Evolutionary conservation across 805 yeast genomes (phyloP), one percentile per base, ranked within the genome.

Genomic region (Yueomyces sp.): DNA sequence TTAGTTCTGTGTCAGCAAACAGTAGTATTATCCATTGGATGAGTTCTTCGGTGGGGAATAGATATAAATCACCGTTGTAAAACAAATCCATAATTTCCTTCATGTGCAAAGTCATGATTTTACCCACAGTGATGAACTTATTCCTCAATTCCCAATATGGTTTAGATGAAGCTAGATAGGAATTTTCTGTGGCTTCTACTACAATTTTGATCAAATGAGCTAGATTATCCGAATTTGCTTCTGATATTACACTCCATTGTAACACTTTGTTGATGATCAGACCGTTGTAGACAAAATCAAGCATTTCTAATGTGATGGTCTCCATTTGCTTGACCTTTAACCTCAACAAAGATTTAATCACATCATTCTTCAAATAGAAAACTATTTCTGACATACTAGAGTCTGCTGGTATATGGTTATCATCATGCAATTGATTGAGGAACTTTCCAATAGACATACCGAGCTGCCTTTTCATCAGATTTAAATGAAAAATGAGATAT

Each of bases 21-120:
- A 67, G 45, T 43, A 63, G 49, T 36, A 53, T 53, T n/a, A 67
- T 49, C 62, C 68, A 56, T 33, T 55, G 52, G 11, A 66, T 52
- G 4, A 67, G 45, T 45, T 67, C 70, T 1, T 56, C 54, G 0
- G 72, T 67, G 2, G 54, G 43, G 42, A 66, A 59, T 40, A 66
- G 56, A 43, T 53, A 67, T 39, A 67, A 64, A 42, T 65, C 71
- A 26, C 68, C 72, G 42, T 61, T 57, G 40, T 65, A 65, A 39
- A 67, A 67, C 56, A 59, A 51, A 7, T 62, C 60, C 67, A 66
- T 62, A 29, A 67, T 66, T 4, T 67, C 68, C 37, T 59, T 61
- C 46, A 67, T 43, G 48, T 67, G 81, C 63, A 54, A 46, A 9
- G 59, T 56, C 36, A 60, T 42, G 4, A 61, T 45, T 38, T 47